Evolutionary conservation across 306 rosid species (phyloP).

Genomic region (Cucurbita pepo): DNA sequence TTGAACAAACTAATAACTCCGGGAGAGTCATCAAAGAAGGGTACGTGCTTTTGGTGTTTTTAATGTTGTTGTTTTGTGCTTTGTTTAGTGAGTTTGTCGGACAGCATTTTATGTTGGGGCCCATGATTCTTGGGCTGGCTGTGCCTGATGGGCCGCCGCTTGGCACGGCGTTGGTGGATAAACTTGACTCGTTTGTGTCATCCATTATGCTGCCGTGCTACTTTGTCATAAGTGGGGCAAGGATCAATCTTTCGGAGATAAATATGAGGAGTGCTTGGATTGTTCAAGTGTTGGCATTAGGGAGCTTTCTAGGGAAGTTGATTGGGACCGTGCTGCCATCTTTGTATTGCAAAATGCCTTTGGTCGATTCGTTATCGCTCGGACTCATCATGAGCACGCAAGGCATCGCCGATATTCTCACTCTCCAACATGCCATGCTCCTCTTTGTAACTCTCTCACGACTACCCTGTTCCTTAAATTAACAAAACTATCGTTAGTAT

Average conservation of each 20-base stretch:
- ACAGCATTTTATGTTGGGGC: constrained; percentile 25
- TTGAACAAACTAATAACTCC: constrained; percentile 1
- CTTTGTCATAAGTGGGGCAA: constrained; percentile 22
- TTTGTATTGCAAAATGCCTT: constrained; percentile 27
- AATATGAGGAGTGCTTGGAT: constrained; percentile 1
- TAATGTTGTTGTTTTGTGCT: constrained; percentile 27
- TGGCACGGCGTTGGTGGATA: constrained; percentile 40
- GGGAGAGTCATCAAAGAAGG: constrained; percentile 18
- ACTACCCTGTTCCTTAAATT: too few species aligned
- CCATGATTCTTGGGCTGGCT: constrained; percentile 36
- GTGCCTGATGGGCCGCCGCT: constrained; percentile 54
- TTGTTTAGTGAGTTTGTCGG: constrained; percentile 28
- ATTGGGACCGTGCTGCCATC: constrained; percentile 40
- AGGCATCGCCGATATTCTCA: constrained; percentile 34
- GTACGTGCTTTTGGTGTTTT: constrained; percentile 7
- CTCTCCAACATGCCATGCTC: constrained; percentile 10
- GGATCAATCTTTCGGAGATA: not conserved
- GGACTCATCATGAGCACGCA: constrained; percentile 40
- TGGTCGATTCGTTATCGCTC: constrained; percentile 21
- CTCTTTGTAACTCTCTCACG: constrained; percentile 9
- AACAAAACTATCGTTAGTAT: too few species aligned
- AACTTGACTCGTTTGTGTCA: constrained; percentile 19
- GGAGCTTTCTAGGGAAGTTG: constrained; percentile 24
- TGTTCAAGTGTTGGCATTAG: constrained; percentile 10
- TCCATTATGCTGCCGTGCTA: constrained; percentile 26